Evolutionary conservation across 139 green algal genomes (phyloP), one percentile per base, ranked within the genome.

Genomic region (Coelastrella sp.): DNA sequence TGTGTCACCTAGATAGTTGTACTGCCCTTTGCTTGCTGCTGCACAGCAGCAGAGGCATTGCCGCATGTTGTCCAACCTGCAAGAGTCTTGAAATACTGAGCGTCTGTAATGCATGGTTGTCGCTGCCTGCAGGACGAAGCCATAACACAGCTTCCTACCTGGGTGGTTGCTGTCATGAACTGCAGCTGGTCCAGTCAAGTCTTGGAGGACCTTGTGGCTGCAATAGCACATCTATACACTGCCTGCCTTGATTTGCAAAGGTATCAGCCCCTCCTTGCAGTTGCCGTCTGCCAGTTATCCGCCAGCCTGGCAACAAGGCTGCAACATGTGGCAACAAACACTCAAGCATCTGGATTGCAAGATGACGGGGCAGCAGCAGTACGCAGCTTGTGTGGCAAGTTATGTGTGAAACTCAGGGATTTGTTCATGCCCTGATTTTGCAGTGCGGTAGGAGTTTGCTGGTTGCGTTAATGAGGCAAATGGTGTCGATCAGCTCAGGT

Each of bases 291-390:
- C 53, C 35, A 51, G 37, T 4, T 69, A 34, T 40, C 35, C 15
- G 75, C 75, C 0, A 38, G 35, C 11, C 40, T 72, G 57, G 75
- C 75, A 38, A 82, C 53, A 50, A 34, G 34, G 19, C 53, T 82
- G 75, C 75, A 82, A 53, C 75, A 82, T 35, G 6, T 72, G 21
- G 75, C 75, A 2, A 71, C 51, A 5, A 38, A 30, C 30, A 27
- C 75, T n/a, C 51, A 82, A 40, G 75, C 75, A n/a, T 53, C 75
- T 15, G 51, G 75, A 13, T 71, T 82, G 75, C n/a, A 32, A 32
- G 21, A 9, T 11, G 75, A 53, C 2, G 21, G 9, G 15, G 75
- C 51, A 5, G 23, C 53, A 21, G 75, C 23, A 13, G 23, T 82
- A 35, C 75, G 75, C 32, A 69, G 53, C 17, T 25, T 11, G 2